Conservation (phyloP, 2,329 filamentous ascomycete genomes). For the Exophiala xenobiotica region DNA sequence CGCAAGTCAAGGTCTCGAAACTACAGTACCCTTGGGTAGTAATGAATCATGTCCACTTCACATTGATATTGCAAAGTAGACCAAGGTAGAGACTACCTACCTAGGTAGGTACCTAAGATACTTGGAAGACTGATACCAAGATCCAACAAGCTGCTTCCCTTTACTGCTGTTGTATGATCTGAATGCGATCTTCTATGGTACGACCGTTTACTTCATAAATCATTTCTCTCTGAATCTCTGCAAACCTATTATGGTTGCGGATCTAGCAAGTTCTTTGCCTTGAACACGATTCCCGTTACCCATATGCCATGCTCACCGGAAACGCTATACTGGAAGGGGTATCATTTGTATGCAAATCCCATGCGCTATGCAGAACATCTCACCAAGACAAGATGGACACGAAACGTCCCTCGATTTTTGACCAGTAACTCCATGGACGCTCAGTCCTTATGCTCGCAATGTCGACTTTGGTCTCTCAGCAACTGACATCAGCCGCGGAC, state of each 20-base stretch:
- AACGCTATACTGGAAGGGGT: constrained; percentile 27
- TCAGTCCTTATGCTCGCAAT: constrained; percentile 23
- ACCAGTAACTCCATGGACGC: constrained; percentile 20
- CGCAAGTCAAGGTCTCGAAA: too few species aligned
- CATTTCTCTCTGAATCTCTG: constrained; percentile 7
- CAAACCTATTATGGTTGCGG: too few species aligned
- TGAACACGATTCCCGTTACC: constrained; percentile 10
- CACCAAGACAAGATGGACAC: constrained; percentile 16
- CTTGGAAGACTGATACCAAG: not conserved
- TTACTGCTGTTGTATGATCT: not conserved
- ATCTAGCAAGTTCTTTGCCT: constrained; percentile 3
- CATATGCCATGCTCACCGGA: constrained; percentile 15
- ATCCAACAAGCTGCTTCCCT: constrained; percentile 4
- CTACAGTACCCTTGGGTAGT: too few species aligned
- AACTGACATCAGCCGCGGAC: constrained; percentile 22
- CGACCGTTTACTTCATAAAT: constrained; percentile 19
- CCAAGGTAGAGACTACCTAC: not conserved
- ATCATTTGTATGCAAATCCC: constrained; percentile 25
- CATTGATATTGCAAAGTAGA: too few species aligned
- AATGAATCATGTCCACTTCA: too few species aligned
- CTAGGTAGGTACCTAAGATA: too few species aligned
- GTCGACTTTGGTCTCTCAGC: constrained; percentile 28
- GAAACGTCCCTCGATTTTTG: constrained; percentile 9
- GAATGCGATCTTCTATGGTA: constrained; percentile 13
- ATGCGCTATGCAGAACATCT: constrained; percentile 23